phyloP scores from a whole-genome alignment of 2,329 filamentous ascomycete genomes.

The Aureobasidium mangrovei region DNA sequence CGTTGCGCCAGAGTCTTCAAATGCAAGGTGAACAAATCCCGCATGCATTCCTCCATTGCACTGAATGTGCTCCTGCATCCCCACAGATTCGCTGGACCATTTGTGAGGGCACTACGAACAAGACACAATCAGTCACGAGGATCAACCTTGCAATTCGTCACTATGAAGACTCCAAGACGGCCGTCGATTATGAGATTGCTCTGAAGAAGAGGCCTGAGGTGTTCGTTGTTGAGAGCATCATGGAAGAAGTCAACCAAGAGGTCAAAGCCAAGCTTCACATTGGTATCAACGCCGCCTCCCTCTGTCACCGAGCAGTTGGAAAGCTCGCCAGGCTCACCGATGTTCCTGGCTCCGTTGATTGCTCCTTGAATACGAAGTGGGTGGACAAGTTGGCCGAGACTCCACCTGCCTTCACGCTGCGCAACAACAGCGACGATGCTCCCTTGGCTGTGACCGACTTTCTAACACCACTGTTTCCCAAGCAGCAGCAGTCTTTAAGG shows the following conservation, averaged over 20 bases:
- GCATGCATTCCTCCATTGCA: conserved; percentile 10
- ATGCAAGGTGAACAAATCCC: not conserved
- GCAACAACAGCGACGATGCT: conserved; percentile 30
- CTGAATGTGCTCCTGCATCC: conserved; percentile 30
- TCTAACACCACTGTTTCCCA: conserved; percentile 33
- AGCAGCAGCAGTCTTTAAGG: conserved; percentile 46
- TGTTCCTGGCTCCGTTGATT: conserved; percentile 22
- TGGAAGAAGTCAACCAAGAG: not conserved
- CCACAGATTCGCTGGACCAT: conserved; percentile 32
- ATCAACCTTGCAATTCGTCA: conserved; percentile 30
- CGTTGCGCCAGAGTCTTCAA: conserved; percentile 10
- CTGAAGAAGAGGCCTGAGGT: conserved; percentile 41
- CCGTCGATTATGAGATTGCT: conserved; percentile 42
- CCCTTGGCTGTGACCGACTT: conserved; percentile 19
- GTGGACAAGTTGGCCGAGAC: conserved; percentile 24
- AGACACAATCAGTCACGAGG: not conserved
- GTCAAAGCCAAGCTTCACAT: conserved; percentile 16
- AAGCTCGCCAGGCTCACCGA: conserved; percentile 8
- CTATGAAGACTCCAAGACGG: conserved; percentile 43
- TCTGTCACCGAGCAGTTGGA: conserved; percentile 25
- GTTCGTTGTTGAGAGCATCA: conserved; percentile 17
- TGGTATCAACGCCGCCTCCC: conserved; percentile 22
- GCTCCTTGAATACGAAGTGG: conserved; percentile 42
- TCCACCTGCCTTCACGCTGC: conserved; percentile 36
- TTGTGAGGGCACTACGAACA: conserved; percentile 13